phyloP scores from a whole-genome alignment of 495 filamentous ascomycete genomes.

The Penicillium desertorum region DNA sequence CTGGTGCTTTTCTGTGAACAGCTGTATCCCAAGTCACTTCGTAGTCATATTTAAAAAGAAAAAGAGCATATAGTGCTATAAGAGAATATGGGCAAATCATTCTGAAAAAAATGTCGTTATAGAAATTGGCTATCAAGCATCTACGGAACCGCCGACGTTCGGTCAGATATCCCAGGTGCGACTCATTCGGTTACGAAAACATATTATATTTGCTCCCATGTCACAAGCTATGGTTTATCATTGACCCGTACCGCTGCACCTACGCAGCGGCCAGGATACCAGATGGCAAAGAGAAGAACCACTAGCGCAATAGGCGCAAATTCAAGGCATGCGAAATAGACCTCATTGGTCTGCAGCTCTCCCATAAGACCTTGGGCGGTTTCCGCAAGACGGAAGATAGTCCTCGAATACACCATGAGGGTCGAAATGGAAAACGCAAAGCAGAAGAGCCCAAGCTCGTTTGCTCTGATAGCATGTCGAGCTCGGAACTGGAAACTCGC shows the following conservation, averaged over 20 bases:
- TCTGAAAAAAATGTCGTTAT: no score
- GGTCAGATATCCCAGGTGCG: no score
- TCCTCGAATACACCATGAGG: slow-evolving; percentile 53
- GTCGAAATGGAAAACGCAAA: slow-evolving; percentile 37
- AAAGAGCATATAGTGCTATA: background rate
- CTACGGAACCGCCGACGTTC: no score
- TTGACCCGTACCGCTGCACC: slow-evolving; percentile 1
- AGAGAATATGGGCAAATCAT: background rate
- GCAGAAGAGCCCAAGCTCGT: slow-evolving; percentile 12
- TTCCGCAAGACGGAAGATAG: slow-evolving; percentile 55
- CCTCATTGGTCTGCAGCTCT: slow-evolving; percentile 46
- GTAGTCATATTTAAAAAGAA: background rate
- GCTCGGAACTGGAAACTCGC: slow-evolving; percentile 24
- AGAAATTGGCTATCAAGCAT: background rate
- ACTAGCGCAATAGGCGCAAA: slow-evolving; percentile 53
- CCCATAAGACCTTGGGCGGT: slow-evolving; percentile 50
- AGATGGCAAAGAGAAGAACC: slow-evolving; percentile 40
- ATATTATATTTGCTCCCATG: background rate
- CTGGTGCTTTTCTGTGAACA: background rate
- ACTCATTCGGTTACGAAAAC: background rate
- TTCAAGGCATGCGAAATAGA: slow-evolving; percentile 53
- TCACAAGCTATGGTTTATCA: background rate
- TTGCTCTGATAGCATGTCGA: slow-evolving; percentile 10
- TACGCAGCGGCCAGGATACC: slow-evolving; percentile 44
- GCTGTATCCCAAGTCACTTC: background rate